phyloP scores from a whole-genome alignment of 2,329 filamentous ascomycete species.

The Aspergillus uvarum region DNA sequence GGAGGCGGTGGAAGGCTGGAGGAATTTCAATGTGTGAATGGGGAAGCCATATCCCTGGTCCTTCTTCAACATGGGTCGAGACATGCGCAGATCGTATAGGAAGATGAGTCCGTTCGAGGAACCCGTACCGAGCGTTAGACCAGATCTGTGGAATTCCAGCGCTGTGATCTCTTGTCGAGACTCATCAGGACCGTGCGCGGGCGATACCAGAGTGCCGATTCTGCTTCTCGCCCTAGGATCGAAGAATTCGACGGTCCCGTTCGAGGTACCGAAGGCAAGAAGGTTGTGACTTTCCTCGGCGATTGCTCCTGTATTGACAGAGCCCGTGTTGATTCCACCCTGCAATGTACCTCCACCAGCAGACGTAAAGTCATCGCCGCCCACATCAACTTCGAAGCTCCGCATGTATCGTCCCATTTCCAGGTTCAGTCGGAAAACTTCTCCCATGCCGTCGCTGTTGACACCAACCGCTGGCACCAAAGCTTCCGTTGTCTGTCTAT shows the following conservation, averaged over 20 bases:
- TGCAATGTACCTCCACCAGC: constrained; percentile 73
- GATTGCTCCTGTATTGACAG: constrained; percentile 82
- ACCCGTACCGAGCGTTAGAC: constrained; percentile 80
- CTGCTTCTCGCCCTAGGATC: constrained; percentile 81
- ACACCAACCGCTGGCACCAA: constrained; percentile 85
- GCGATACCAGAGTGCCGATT: constrained; percentile 70
- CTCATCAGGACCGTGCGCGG: constrained; percentile 43
- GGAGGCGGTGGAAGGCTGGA: constrained; percentile 64
- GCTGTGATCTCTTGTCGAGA: constrained; percentile 71
- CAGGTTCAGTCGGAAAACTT: constrained; percentile 89
- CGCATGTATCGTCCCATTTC: constrained; percentile 93
- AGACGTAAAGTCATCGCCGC: constrained; percentile 70
- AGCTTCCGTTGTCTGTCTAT: constrained; percentile 77
- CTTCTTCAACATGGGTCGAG: constrained; percentile 80
- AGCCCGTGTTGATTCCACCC: constrained; percentile 79
- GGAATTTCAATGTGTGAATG: constrained; percentile 76
- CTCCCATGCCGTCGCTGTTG: constrained; percentile 79
- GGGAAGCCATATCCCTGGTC: constrained; percentile 95
- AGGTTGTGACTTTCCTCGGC: constrained; percentile 89
- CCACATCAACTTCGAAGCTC: constrained; percentile 87
- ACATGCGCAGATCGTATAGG: constrained; percentile 87
- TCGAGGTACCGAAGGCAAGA: constrained; percentile 86
- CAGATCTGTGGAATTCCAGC: constrained; percentile 79
- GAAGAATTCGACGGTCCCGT: constrained; percentile 97
- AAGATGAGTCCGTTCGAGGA: constrained; percentile 86